A percentile compares a stretch with the other conserved stretches of the same genome.
phyloP scores from a whole-genome alignment of 345 rosid genomes.

The Dovyalis caffra region DNA sequence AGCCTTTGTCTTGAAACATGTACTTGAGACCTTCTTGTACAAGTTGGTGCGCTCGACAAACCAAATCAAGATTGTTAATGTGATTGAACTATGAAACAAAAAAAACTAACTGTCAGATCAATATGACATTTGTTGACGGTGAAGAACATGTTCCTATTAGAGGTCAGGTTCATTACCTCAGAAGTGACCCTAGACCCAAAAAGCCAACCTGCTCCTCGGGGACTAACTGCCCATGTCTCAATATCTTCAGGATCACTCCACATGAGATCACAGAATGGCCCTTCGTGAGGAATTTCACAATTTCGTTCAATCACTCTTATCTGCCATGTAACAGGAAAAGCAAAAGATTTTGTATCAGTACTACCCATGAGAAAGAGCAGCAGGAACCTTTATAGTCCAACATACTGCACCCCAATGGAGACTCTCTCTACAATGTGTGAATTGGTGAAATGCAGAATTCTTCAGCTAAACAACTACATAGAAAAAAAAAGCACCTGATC shows the following conservation, averaged over 20 bases:
- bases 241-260: conserved; percentile 99
- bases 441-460: not conserved
- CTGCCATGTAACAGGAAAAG: conserved; percentile 39
- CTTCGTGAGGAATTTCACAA: conserved; percentile 99
- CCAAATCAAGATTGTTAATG: conserved; percentile 89
- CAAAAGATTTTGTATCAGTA: conserved; percentile 9
- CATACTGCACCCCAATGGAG: not conserved
- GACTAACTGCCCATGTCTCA: conserved; percentile 99
- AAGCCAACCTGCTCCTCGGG: conserved; percentile 99
- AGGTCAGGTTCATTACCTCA: conserved; percentile 55
- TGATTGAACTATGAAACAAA: conserved; percentile 72
- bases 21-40: conserved; percentile 99
- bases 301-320: conserved; percentile 89
- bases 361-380: conserved; percentile 1
- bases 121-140: conserved; percentile 6
- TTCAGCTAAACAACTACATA: not conserved
- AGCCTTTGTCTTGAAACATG: conserved; percentile 99
- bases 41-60: conserved; percentile 98
- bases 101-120: not conserved
- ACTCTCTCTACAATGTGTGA: not conserved
- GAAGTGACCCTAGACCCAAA: conserved; percentile 98
- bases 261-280: conserved; percentile 99
- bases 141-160: not conserved
- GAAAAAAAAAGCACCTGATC: conserved; percentile 69
- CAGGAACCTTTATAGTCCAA: not conserved